Conservation (phyloP, 2,329 filamentous ascomycete genomes). For the Scedosporium boydii region DNA sequence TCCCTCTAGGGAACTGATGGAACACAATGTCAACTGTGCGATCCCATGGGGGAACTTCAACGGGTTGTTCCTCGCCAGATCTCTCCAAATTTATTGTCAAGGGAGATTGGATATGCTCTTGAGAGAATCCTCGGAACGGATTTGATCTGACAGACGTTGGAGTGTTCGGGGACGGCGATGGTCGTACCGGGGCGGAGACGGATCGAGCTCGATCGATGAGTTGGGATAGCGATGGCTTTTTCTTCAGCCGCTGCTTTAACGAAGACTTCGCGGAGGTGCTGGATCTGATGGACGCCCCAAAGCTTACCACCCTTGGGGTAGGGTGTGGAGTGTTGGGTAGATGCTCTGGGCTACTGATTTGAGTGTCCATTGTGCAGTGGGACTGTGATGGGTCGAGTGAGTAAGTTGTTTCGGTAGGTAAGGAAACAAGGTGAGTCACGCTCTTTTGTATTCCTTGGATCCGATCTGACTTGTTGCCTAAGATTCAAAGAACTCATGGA, state of each 20-base stretch:
- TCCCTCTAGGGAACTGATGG: slow-evolving; percentile 14
- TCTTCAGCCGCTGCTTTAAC: not conserved
- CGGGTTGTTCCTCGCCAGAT: not conserved
- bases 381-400: not conserved
- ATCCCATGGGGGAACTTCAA: slow-evolving; percentile 21
- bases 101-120: not conserved
- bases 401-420: not conserved
- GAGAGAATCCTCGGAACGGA: not conserved
- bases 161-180: not conserved
- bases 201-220: not conserved
- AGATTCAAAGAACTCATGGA: too few relatives aligned
- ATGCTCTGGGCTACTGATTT: not conserved
- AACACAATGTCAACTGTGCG: slow-evolving; percentile 26
- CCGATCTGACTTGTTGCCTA: too few relatives aligned
- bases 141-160: not conserved
- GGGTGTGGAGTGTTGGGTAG: not conserved
- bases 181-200: not conserved
- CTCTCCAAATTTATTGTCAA: not conserved
- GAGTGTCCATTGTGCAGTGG: not conserved
- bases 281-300: not conserved
- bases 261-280: not conserved
- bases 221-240: not conserved
- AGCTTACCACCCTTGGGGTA: not conserved
- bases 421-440: too few relatives aligned
- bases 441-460: too few relatives aligned